Base-by-base conservation (phyloP, 2,329 filamentous ascomycete species). In the Emericellopsis cladophorae region DNA sequence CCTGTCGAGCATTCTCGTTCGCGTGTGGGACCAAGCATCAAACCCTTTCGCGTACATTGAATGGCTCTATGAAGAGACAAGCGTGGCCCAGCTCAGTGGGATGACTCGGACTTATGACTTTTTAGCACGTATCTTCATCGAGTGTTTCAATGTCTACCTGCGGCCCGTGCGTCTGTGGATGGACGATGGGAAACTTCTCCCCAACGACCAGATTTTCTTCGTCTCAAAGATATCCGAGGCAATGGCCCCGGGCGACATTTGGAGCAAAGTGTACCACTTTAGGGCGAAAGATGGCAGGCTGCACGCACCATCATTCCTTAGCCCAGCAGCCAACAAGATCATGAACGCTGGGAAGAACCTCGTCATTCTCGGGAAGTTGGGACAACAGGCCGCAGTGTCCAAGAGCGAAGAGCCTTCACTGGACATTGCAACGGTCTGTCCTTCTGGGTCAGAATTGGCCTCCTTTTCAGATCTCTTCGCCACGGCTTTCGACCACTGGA, bases 341-440 rank as follows among this genome's bases (percentile, higher is more conserved):
- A 90, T 95, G 51, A 87, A 81, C 1, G 81, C 86, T 2, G 90
- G 90, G 0, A 95, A 95, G 59, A 93, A 83, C 50, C 80, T 92
- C 42, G 76, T 92, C 1, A 82, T 95, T 36, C 63, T 95, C n/a
- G 81, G 80, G 45, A 74, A 81, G 37, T 66, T 95, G 10, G 76
- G 79, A 33, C 50, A 42, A 55, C 53, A 55, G 48, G 14, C 24
- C 15, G 16, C 23, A 16, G 46, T 3, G 43, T 50, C 4, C 50
- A 45, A 21, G 18, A 8, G 10, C 36, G 56, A 44, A 40, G 71
- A 69, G 46, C 68, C 62, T 29, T 60, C 49, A 12, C 57, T 86
- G n/a, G 66, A 74, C 32, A 78, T 79, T 44, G 65, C 72, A 1
- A 59, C 65, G 1, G 69, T 83, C 5, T 79, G 73, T 51, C 63